Conservation (phyloP, 306 rosid genomes). For the Sechiopsis laciniata region DNA sequence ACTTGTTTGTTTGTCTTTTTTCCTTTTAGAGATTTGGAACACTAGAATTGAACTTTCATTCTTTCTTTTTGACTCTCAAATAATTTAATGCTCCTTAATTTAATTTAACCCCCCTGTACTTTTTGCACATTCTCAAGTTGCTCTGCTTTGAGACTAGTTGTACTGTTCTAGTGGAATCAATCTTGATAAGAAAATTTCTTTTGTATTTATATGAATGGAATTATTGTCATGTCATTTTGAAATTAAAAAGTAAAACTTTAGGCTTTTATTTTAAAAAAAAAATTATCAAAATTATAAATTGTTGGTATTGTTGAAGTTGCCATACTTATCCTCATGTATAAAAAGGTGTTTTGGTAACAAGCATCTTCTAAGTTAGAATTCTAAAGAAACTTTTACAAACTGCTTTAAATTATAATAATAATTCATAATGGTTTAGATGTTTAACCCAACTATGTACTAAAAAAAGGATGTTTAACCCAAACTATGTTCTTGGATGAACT, state of each 20-base stretch:
- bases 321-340: background rate
- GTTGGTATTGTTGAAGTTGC: background rate
- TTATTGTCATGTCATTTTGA: background rate
- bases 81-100: conserved; percentile 3
- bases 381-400: no score
- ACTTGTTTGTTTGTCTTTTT: conserved; percentile 18
- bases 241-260: background rate
- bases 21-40: conserved; percentile 6
- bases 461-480: no score
- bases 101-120: background rate
- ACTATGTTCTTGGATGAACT: background rate
- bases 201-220: background rate
- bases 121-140: no score
- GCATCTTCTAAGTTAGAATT: background rate
- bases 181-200: background rate
- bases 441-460: no score
- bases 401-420: no score
- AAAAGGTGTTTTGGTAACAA: background rate
- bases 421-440: background rate
- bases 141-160: no score
- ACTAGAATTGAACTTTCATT: conserved; percentile 22
- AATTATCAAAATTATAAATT: no score
- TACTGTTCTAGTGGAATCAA: background rate
- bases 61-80: conserved; percentile 13
- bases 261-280: no score